Base-by-base conservation (phyloP, 2,329 filamentous ascomycete genomes). In the Xylariales sp. region DNA sequence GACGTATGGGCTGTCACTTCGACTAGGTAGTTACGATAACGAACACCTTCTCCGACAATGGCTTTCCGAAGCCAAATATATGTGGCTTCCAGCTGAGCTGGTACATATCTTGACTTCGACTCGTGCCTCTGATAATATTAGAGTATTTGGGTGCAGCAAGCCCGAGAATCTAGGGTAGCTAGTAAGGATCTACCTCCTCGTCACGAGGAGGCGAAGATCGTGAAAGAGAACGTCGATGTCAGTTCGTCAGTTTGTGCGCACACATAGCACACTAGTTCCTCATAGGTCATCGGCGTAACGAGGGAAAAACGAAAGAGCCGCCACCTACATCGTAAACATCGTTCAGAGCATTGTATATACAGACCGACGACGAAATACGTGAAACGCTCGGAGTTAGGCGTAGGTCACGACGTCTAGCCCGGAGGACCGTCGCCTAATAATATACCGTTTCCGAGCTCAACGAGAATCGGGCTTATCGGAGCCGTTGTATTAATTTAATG, bases 1-100 rank as follows among this genome's bases (percentile, higher is more conserved):
- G 52, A 18, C 23, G n/a, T 62, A 14, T 36, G 49, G 54, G 39
- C 32, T 54, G 50, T 62, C 49, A 54, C 6, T 36, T 28, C 16
- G 3, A 10, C 39, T 12, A 14, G 8, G 8, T 39, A 14, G 18
- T 32, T 16, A 12, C 23, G 4, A 54, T 14, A 36, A 12, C n/a
- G 34, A 52, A 60, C 34, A 32, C 23, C 18, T 30, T 39, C 23
- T 52, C 46, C 34, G 7, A 12, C 18, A 52, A 16, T 14, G 14
- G 36, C 16, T 9, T 53, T 49, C n/a, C n/a, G 8, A 54, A 34
- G 46, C 30, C 34, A 43, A 12, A 43, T 53, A 45, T 23, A 28
- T 50, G 32, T 34, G 48, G 28, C 28, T 54, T 30, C 46, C 36
- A 39, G 39, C n/a, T 28, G 10, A 46, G 16, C 59, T 23, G 8